Percentiles rank a stretch among this genome's conserved stretches.
phyloP scores from a whole-genome alignment of 2,329 filamentous ascomycete genomes.

The Colletotrichum orbiculare region DNA sequence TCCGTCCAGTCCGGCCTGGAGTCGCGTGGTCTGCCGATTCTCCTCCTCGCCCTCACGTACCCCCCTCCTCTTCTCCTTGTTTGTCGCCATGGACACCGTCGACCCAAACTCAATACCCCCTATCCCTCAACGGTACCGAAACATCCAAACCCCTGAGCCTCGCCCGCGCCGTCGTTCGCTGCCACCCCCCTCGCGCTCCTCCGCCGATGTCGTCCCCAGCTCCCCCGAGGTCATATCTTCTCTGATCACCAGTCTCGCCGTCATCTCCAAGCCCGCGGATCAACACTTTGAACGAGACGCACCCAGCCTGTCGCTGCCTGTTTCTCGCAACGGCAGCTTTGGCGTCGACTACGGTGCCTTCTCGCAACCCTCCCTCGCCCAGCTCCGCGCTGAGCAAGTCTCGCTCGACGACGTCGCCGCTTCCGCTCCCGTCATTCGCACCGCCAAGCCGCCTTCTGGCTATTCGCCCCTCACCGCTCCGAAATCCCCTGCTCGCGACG shows the following conservation, averaged over 20 bases:
- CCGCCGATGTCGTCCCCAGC: slow-evolving; percentile 53
- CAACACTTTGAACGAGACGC: slow-evolving; percentile 73
- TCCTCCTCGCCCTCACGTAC: background rate
- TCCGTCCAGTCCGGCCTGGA: slow-evolving; percentile 26
- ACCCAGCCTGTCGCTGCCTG: slow-evolving; percentile 50
- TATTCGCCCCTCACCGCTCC: slow-evolving; percentile 77
- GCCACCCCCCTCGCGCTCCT: slow-evolving; percentile 38
- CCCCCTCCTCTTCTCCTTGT: slow-evolving; percentile 1
- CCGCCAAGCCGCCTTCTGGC: slow-evolving; percentile 83
- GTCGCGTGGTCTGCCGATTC: slow-evolving; percentile 24
- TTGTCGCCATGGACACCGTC: slow-evolving; percentile 35
- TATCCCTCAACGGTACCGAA: slow-evolving; percentile 37
- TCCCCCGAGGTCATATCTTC: slow-evolving; percentile 78
- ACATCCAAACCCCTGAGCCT: slow-evolving; percentile 35
- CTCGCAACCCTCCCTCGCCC: slow-evolving; percentile 61
- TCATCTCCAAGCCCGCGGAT: slow-evolving; percentile 74
- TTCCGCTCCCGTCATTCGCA: slow-evolving; percentile 79
- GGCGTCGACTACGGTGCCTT: slow-evolving; percentile 80
- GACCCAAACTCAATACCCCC: slow-evolving; percentile 35
- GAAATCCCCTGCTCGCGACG: slow-evolving; percentile 63
- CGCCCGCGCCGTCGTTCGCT: slow-evolving; percentile 30
- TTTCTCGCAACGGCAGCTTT: slow-evolving; percentile 63
- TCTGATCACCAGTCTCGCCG: slow-evolving; percentile 76
- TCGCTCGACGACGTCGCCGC: slow-evolving; percentile 71
- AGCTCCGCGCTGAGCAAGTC: slow-evolving; percentile 58